Evolutionary conservation across 345 rosid species (phyloP).

Genomic region (Eucalyptus marginata): DNA sequence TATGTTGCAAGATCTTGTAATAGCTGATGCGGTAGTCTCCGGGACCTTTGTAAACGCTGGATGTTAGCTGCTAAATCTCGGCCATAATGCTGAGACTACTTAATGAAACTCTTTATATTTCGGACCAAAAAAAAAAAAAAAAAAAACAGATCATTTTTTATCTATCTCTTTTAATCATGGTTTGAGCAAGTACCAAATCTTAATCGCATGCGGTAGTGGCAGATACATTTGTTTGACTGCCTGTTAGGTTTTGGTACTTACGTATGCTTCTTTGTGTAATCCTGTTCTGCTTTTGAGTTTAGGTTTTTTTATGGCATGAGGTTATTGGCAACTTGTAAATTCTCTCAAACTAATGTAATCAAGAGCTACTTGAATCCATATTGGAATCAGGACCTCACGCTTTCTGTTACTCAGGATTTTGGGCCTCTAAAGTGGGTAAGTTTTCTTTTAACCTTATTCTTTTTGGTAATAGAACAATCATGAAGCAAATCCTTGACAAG

Average conservation of each 20-base stretch:
- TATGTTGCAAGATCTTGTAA: too few species aligned
- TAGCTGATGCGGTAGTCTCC: too few species aligned
- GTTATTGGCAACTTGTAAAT: not conserved
- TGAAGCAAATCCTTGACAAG: not conserved
- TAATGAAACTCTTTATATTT: too few species aligned
- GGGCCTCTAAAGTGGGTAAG: slow-evolving; percentile 61
- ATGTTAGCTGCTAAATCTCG: too few species aligned
- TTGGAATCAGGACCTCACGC: slow-evolving; percentile 76
- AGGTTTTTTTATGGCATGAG: not conserved
- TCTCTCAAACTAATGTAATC: slow-evolving; percentile 24
- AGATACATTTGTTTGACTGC: not conserved
- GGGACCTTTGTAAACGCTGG: too few species aligned
- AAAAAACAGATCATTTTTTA: not conserved
- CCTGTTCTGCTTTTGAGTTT: not conserved
- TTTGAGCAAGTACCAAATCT: not conserved
- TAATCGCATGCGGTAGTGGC: not conserved
- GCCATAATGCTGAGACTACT: too few species aligned
- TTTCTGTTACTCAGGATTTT: slow-evolving; percentile 51
- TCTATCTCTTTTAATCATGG: not conserved
- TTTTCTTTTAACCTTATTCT: not conserved
- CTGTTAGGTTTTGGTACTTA: not conserved
- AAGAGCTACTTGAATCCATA: slow-evolving; percentile 60
- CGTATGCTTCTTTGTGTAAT: not conserved
- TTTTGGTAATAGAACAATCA: not conserved
- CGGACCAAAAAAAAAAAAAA: too few species aligned